phyloP scores from a whole-genome alignment of 495 filamentous ascomycete species.

The Choiromyces venosus region DNA sequence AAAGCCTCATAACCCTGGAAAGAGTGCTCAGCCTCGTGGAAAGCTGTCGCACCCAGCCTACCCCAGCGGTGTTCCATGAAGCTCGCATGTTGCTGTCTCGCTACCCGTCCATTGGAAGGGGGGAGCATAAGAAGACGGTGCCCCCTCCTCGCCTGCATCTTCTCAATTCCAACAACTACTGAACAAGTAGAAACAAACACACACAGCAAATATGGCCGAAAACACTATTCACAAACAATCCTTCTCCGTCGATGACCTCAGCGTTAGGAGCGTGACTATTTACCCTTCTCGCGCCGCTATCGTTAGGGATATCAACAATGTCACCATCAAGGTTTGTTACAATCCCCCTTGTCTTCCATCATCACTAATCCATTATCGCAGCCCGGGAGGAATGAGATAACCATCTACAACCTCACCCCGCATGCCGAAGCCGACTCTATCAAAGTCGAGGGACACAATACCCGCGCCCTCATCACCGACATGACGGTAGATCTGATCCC shows the following conservation, averaged over 20 bases:
- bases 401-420: constrained; percentile 59
- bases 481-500: constrained; percentile 59
- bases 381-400: constrained; percentile 60
- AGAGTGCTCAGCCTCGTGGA: neutral
- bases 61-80: neutral
- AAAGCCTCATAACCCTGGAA: neutral
- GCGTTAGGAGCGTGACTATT: constrained; percentile 57
- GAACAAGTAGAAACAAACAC: neutral
- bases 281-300: constrained; percentile 59
- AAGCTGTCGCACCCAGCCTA: neutral
- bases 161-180: neutral
- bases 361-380: constrained; percentile 31
- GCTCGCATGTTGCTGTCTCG: neutral
- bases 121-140: neutral
- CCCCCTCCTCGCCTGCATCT: neutral
- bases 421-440: constrained; percentile 61
- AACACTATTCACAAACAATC: constrained; percentile 44
- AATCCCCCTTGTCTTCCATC: neutral
- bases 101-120: neutral
- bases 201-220: constrained; percentile 14
- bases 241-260: constrained; percentile 52
- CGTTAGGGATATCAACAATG: constrained; percentile 57
- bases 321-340: constrained; percentile 51
- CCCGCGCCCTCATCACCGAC: constrained; percentile 58
- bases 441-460: constrained; percentile 62